A percentile compares a stretch with the other conserved stretches of the same genome.
These are phyloP conservation scores for Aspergillus sp. DNA, from an alignment of 2,329 filamentous ascomycete species.

Conservation along the genomic window DNA sequence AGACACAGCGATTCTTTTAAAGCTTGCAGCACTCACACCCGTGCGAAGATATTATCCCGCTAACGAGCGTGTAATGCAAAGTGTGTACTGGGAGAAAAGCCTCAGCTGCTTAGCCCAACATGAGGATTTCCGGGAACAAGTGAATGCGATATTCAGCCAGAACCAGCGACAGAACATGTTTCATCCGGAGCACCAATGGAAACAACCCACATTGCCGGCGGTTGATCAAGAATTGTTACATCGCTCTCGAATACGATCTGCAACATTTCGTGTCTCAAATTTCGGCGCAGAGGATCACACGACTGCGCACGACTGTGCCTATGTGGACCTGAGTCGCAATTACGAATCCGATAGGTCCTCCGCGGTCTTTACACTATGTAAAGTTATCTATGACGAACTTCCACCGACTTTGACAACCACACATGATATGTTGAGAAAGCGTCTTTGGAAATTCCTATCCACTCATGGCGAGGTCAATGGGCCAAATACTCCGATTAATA, in stretches of 20 bases:
- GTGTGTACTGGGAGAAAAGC: constrained; percentile 41
- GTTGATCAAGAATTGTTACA: constrained; percentile 18
- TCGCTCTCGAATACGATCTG: constrained; percentile 31
- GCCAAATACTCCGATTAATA: background rate
- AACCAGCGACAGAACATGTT: constrained; percentile 31
- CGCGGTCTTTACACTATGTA: constrained; percentile 14
- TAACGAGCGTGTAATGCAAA: constrained; percentile 47
- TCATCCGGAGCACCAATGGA: constrained; percentile 15
- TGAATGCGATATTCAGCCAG: constrained; percentile 38
- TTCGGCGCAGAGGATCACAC: constrained; percentile 44
- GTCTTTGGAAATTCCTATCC: constrained; percentile 9
- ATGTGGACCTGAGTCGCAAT: constrained; percentile 31
- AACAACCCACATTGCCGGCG: constrained; percentile 1
- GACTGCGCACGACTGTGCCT: constrained; percentile 28
- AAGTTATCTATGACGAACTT: constrained; percentile 14
- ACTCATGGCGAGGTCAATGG: constrained; percentile 3
- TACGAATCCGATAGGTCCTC: constrained; percentile 2
- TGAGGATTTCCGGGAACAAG: constrained; percentile 38
- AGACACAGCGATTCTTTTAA: constrained; percentile 36
- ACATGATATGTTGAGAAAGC: background rate
- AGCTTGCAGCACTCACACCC: constrained; percentile 46
- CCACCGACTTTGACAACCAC: background rate
- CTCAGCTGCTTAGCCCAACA: constrained; percentile 50
- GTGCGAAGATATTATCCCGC: constrained; percentile 43
- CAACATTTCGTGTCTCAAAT: constrained; percentile 29